Evolutionary conservation across 2,329 filamentous ascomycete genomes (phyloP), one percentile per base, ranked within the genome.

Genomic region (Talaromyces islandicus): DNA sequence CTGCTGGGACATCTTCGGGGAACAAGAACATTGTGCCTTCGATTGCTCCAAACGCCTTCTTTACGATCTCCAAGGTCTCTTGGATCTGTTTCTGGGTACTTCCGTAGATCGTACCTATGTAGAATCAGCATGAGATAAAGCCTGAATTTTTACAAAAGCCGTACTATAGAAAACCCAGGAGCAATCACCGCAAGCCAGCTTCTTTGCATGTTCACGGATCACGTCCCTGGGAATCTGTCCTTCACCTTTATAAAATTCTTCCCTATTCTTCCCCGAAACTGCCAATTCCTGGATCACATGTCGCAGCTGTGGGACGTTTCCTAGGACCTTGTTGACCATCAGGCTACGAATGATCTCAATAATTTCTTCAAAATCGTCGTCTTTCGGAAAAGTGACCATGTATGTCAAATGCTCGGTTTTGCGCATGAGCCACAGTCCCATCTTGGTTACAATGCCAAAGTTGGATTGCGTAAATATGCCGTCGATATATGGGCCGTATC

Each of bases 311-410:
- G 70, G 69, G 24, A 71, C 66, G 54, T 71, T 71, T 29, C 68
- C 68, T 12, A 71, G 60, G 21, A 71, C 66, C 14, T 66, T 57
- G 48, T 64, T 67, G 38, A 67, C 60, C 5, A 68, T 68, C 7
- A 71, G 66, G 2, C 72, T 71, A 3, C 73, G 67, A 57, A 76
- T 76, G 60, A 71, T 72, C 19, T 76, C 75, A 54, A 76, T 70
- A 19, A 74, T 70, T 9, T 67, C 66, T 24, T 64, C 64, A 25
- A 77, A 67, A 60, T 76, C 74, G 14, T 70, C 69, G 25, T 75
- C 74, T 46, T 66, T 68, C 29, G 72, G 71, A 57, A 77, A 75
- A 0, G 75, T 77, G 59, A 77, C 68, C 67, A 72, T 70, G 69
- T 75, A 78, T 1, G 74, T 70, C 60, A 77, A 73, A 63, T 76